Evolutionary conservation across 306 rosid species (phyloP).

Genomic region (Cucumis cinereus): DNA sequence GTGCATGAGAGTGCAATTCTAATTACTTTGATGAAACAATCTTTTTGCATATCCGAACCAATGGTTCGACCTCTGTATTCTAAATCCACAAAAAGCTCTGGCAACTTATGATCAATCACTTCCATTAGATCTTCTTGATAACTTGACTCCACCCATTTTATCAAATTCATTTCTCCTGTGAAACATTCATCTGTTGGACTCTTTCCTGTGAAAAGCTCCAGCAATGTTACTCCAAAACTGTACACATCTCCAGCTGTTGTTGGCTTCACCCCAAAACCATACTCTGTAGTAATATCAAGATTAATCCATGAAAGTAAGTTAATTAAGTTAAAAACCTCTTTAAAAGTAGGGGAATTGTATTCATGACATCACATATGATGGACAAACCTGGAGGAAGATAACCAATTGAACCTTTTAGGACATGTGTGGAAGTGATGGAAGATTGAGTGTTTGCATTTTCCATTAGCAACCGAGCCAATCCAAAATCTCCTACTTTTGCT

Average conservation of each 20-base stretch:
- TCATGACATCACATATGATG: neutral
- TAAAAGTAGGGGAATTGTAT: neutral
- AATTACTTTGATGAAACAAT: constrained; percentile 28
- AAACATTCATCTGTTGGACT: constrained; percentile 47
- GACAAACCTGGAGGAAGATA: constrained; percentile 74
- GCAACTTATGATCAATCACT: constrained; percentile 39
- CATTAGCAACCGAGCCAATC: constrained; percentile 46
- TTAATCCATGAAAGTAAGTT: neutral
- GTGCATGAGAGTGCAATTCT: constrained; percentile 47
- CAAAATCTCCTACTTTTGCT: constrained; percentile 71
- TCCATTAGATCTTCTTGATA: constrained; percentile 20
- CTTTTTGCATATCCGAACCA: neutral
- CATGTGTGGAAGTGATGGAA: constrained; percentile 37
- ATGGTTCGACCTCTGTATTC: neutral
- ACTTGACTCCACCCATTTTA: constrained; percentile 43
- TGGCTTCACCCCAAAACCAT: constrained; percentile 50
- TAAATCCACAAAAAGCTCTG: neutral
- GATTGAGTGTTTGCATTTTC: constrained; percentile 24
- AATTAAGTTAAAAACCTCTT: neutral
- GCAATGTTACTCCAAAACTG: constrained; percentile 51
- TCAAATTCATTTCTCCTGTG: constrained; percentile 30
- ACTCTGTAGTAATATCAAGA: constrained; percentile 33
- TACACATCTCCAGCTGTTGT: constrained; percentile 57
- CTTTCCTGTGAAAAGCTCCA: constrained; percentile 48
- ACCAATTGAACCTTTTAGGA: constrained; percentile 60